Evolutionary conservation across 345 rosid species (phyloP).

Genomic region (Aquilaria sinensis): DNA sequence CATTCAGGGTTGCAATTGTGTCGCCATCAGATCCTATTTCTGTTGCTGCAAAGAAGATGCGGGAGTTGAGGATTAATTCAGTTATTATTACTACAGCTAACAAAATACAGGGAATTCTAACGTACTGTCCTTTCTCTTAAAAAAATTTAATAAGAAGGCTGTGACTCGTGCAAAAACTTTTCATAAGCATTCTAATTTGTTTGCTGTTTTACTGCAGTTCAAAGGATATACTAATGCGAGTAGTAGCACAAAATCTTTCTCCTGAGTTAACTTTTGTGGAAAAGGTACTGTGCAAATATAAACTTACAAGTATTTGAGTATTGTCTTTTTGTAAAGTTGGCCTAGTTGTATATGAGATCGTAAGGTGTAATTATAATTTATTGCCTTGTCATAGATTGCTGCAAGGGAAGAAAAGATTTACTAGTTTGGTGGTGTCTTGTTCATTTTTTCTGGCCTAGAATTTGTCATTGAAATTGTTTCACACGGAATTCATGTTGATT

Average conservation of each 20-base stretch:
- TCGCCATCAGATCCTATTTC: constrained; percentile 80
- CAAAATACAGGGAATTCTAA: constrained; percentile 83
- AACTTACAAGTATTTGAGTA: too few relatives aligned
- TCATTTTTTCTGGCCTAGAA: too few relatives aligned
- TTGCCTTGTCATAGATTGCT: too few relatives aligned
- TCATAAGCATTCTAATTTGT: not conserved
- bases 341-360: too few relatives aligned
- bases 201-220: constrained; percentile 45
- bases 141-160: constrained; percentile 2
- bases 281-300: constrained; percentile 36
- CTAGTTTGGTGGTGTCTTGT: too few relatives aligned
- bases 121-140: constrained; percentile 42
- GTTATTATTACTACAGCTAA: constrained; percentile 53
- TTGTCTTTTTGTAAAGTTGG: too few relatives aligned
- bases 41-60: constrained; percentile 90
- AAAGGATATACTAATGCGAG: constrained; percentile 95
- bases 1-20: constrained; percentile 61
- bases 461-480: too few relatives aligned
- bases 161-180: not conserved
- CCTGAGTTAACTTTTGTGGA: constrained; percentile 85
- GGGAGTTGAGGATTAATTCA: constrained; percentile 72
- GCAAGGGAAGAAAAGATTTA: too few relatives aligned
- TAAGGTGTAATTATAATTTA: too few relatives aligned
- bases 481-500: too few relatives aligned
- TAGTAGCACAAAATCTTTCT: constrained; percentile 91